Conservation (phyloP, 2,329 filamentous ascomycete species). For the Arthrocladium fulminans region DNA sequence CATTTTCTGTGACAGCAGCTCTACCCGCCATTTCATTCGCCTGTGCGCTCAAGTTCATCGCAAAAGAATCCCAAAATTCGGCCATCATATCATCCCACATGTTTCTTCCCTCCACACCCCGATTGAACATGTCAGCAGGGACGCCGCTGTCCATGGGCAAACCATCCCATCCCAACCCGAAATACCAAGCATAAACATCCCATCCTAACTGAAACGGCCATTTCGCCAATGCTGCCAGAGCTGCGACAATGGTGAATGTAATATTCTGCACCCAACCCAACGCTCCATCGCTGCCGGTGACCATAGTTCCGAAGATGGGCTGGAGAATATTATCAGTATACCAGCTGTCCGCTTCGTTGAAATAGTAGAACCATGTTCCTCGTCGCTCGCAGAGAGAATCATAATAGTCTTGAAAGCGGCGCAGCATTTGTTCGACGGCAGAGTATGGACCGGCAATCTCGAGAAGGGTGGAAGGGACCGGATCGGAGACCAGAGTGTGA, state of each 20-base stretch:
- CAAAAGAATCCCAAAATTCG: neutral
- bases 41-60: neutral
- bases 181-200: neutral
- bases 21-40: neutral
- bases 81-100: neutral
- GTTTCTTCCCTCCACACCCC: neutral
- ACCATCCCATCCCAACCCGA: constrained; percentile 1
- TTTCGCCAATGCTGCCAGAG: neutral
- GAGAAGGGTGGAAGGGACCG: neutral
- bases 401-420: neutral
- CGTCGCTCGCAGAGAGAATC: neutral
- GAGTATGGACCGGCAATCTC: neutral
- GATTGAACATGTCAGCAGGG: too few species aligned
- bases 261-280: neutral
- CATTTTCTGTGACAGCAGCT: neutral
- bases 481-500: neutral
- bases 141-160: neutral
- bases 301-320: neutral
- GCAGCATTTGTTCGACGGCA: neutral
- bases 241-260: neutral
- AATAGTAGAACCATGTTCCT: neutral
- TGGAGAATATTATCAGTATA: neutral
- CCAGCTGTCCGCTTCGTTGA: neutral
- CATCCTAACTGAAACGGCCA: neutral
- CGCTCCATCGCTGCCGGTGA: neutral